Conservation (phyloP, 179 eudicot genomes). For the Spinacia oleracea region DNA sequence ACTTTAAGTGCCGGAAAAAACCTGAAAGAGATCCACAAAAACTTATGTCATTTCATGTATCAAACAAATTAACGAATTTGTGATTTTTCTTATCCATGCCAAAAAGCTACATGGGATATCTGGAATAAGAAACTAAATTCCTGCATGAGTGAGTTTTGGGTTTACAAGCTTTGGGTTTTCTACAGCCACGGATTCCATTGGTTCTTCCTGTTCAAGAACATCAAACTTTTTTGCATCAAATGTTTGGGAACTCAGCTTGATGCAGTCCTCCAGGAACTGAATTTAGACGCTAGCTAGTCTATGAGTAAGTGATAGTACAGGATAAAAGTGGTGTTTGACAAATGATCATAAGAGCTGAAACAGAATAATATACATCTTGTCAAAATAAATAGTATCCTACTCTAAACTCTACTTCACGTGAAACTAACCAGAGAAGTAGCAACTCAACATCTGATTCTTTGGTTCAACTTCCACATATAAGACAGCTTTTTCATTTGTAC, state of each 20-base stretch:
- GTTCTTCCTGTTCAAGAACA: background rate
- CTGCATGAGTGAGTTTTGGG: background rate
- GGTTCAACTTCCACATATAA: background rate
- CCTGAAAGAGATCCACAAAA: too few relatives aligned
- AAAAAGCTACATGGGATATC: background rate
- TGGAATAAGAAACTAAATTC: background rate
- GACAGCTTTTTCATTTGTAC: conserved; percentile 1
- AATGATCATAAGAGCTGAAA: background rate
- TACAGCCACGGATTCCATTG: background rate
- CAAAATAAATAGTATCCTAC: background rate
- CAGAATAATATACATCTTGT: background rate
- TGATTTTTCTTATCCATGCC: too few relatives aligned
- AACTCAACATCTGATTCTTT: background rate
- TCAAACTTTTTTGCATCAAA: background rate
- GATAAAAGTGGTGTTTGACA: background rate
- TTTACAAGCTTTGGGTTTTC: background rate
- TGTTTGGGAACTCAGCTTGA: background rate
- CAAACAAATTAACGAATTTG: too few relatives aligned
- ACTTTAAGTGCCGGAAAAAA: too few relatives aligned
- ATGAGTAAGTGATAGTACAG: background rate
- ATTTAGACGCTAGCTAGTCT: background rate
- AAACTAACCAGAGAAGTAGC: background rate
- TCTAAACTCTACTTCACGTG: background rate
- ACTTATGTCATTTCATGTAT: too few relatives aligned
- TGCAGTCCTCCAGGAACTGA: background rate